phyloP scores from a whole-genome alignment of 805 yeast species.

The Spathaspora gorwiae region DNA sequence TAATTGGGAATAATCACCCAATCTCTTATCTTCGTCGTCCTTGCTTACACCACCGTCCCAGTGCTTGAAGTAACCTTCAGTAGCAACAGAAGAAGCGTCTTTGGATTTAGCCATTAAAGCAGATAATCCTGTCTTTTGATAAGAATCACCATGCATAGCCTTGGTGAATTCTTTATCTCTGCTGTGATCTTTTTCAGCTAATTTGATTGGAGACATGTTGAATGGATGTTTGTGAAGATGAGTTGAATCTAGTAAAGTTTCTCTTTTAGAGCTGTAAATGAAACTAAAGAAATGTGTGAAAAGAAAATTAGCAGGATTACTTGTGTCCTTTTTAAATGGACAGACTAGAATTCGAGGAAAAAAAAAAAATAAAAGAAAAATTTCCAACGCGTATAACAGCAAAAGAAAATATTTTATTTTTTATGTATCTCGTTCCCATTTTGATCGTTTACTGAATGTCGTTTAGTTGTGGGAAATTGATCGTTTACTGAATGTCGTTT shows the following conservation, averaged over 20 bases:
- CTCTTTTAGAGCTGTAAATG: neutral
- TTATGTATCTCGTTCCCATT: neutral
- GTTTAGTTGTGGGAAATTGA: too few relatives aligned
- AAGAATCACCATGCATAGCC: conserved; percentile 80
- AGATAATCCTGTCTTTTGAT: conserved; percentile 61
- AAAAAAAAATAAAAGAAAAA: too few relatives aligned
- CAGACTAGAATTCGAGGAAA: too few relatives aligned
- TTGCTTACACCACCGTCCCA: conserved; percentile 89
- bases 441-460: too few relatives aligned
- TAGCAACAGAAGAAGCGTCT: conserved; percentile 73
- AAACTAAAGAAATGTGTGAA: neutral
- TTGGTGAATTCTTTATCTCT: conserved; percentile 72
- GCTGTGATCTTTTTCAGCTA: conserved; percentile 48
- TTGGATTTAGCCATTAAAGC: conserved; percentile 78
- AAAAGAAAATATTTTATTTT: too few relatives aligned
- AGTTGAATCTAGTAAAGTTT: conserved; percentile 5
- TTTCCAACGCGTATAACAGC: neutral
- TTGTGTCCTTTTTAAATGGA: too few relatives aligned
- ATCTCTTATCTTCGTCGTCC: conserved; percentile 67
- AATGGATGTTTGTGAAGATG: neutral
- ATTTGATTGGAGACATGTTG: conserved; percentile 11
- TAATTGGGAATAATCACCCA: conserved; percentile 81
- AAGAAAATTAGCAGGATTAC: neutral
- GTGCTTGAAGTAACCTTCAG: conserved; percentile 87
- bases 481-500: too few relatives aligned